A percentile compares a stretch with the other conserved stretches of the same genome.
phyloP scores from a whole-genome alignment of 352 stramenopile species.

The Phytophthora sp. region DNA sequence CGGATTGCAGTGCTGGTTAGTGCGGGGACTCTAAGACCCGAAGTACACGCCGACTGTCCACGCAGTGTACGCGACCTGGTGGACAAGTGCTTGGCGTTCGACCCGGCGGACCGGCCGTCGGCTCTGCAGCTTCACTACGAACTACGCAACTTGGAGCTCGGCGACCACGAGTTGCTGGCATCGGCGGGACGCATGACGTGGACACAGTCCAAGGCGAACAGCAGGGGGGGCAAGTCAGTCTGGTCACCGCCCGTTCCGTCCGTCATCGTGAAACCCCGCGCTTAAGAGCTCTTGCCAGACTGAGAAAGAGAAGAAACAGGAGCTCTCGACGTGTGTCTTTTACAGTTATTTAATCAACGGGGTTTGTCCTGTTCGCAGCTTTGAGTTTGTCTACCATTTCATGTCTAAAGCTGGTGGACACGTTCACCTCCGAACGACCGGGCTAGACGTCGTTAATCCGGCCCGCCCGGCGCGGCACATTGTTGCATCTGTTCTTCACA shows the following conservation, averaged over 20 bases:
- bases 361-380: too few relatives aligned
- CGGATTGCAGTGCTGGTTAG: slow-evolving; percentile 65
- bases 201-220: slow-evolving; percentile 28
- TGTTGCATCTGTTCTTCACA: too few relatives aligned
- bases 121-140: slow-evolving; percentile 77
- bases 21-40: slow-evolving; percentile 51
- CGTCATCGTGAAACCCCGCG: slow-evolving; percentile 19
- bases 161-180: slow-evolving; percentile 27
- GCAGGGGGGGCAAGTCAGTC: slow-evolving; percentile 19
- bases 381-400: too few relatives aligned
- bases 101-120: slow-evolving; percentile 59
- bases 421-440: too few relatives aligned
- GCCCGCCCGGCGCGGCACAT: slow-evolving; percentile 16
- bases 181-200: slow-evolving; percentile 36
- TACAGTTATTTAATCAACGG: too few relatives aligned
- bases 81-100: slow-evolving; percentile 55
- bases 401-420: too few relatives aligned
- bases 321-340: too few relatives aligned
- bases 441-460: too few relatives aligned
- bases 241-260: slow-evolving; percentile 16
- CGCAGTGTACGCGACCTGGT: slow-evolving; percentile 50
- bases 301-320: too few relatives aligned
- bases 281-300: too few relatives aligned
- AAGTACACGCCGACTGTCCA: slow-evolving; percentile 59
- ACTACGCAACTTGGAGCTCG: slow-evolving; percentile 50